phyloP scores from a whole-genome alignment of 176 grass and related monocot species.

The Ensete ventricosum region DNA sequence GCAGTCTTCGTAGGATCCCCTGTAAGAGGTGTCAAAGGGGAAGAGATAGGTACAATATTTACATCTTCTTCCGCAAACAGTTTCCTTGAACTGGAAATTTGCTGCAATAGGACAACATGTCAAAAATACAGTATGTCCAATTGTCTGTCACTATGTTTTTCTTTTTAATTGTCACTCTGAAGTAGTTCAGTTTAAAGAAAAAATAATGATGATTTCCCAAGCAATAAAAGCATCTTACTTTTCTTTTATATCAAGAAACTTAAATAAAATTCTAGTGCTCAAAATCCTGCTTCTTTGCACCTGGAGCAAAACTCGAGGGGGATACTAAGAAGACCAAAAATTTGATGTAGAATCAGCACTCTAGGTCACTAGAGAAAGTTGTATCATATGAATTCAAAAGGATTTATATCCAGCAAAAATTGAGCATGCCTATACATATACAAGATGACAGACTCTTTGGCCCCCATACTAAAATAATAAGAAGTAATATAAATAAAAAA shows the following conservation, averaged over 20 bases:
- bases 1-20: conserved; percentile 32
- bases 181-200: background rate
- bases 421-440: too few species aligned
- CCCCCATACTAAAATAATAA: background rate
- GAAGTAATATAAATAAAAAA: background rate
- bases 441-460: background rate
- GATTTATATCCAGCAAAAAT: background rate
- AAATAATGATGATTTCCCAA: background rate
- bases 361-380: background rate
- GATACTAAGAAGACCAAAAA: background rate
- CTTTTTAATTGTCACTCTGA: background rate
- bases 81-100: conserved; percentile 55
- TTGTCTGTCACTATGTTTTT: background rate
- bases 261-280: background rate
- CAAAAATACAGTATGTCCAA: background rate
- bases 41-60: conserved; percentile 61
- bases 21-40: conserved; percentile 53
- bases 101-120: conserved; percentile 26
- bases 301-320: background rate
- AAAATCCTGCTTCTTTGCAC: background rate
- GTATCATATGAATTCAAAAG: background rate
- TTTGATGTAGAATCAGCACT: background rate
- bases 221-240: background rate
- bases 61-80: conserved; percentile 53
- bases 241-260: background rate